These are phyloP conservation scores for Candida endomychidarum DNA, from an alignment of 805 yeast genomes.

Conservation along the genomic window DNA sequence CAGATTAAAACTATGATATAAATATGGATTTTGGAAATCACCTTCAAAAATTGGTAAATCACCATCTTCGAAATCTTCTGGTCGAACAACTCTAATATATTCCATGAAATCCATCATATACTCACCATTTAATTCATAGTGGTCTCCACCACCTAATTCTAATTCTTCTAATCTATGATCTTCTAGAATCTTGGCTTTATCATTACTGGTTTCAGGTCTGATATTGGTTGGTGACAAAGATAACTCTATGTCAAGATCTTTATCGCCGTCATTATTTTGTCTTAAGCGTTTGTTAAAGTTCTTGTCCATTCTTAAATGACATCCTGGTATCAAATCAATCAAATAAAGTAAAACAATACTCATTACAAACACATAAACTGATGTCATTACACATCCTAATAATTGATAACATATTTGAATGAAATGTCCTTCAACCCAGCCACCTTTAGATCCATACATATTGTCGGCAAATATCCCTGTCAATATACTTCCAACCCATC, in stretches of 20 bases:
- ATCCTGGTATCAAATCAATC: constrained; percentile 40
- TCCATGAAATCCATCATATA: constrained; percentile 42
- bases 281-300: constrained; percentile 33
- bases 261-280: constrained; percentile 9
- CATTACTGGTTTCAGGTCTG: not conserved
- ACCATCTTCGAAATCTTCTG: constrained; percentile 28
- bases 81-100: constrained; percentile 35
- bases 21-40: not conserved
- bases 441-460: constrained; percentile 34
- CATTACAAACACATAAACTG: constrained; percentile 34
- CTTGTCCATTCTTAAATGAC: constrained; percentile 43
- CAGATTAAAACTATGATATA: not conserved
- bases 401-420: constrained; percentile 41
- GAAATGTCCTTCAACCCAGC: constrained; percentile 44
- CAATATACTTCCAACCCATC: constrained; percentile 39
- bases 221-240: constrained; percentile 17
- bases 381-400: constrained; percentile 35
- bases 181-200: constrained; percentile 3
- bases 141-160: constrained; percentile 39
- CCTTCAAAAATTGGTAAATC: constrained; percentile 1
- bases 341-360: constrained; percentile 32
- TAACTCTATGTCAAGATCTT: constrained; percentile 16
- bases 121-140: constrained; percentile 42
- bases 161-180: constrained; percentile 25
- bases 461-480: constrained; percentile 42